Evolutionary conservation across 1,139 yeast genomes (phyloP).

Genomic region (Yamadazyma atlantica): DNA sequence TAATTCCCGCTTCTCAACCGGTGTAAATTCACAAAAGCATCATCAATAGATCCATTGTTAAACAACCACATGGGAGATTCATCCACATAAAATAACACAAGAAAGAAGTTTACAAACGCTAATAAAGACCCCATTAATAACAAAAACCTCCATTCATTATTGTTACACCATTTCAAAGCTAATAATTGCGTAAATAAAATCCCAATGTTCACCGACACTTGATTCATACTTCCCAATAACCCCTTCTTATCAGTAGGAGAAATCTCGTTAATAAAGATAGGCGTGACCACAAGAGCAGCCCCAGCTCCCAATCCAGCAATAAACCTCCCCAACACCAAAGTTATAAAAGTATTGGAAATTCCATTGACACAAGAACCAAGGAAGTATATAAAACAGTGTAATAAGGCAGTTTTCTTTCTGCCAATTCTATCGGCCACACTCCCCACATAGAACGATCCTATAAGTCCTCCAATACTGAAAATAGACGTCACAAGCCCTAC

Average conservation of each 20-base stretch:
- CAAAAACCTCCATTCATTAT: constrained; percentile 69
- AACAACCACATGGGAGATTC: constrained; percentile 88
- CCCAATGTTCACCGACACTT: constrained; percentile 81
- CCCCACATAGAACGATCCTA: constrained; percentile 77
- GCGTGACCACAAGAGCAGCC: constrained; percentile 77
- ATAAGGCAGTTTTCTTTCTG: constrained; percentile 54
- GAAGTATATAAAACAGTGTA: constrained; percentile 56
- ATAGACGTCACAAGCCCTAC: constrained; percentile 82
- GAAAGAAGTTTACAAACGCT: constrained; percentile 48
- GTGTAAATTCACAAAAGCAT: constrained; percentile 39
- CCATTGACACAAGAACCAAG: constrained; percentile 72
- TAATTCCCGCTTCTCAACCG: constrained; percentile 44
- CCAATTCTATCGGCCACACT: constrained; percentile 68
- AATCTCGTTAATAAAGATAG: constrained; percentile 77
- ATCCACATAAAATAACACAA: constrained; percentile 45
- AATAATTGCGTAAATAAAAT: constrained; percentile 74
- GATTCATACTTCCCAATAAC: constrained; percentile 82
- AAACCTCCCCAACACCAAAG: constrained; percentile 67
- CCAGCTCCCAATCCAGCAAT: constrained; percentile 88
- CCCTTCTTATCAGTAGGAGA: constrained; percentile 72
- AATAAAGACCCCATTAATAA: constrained; percentile 58
- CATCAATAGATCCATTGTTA: constrained; percentile 28
- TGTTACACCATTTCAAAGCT: constrained; percentile 68
- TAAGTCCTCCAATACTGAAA: constrained; percentile 82
- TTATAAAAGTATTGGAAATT: constrained; percentile 40